These are phyloP conservation scores for Chamaecrista fasciculata DNA, from an alignment of 306 rosid species.

Conservation along the genomic window DNA sequence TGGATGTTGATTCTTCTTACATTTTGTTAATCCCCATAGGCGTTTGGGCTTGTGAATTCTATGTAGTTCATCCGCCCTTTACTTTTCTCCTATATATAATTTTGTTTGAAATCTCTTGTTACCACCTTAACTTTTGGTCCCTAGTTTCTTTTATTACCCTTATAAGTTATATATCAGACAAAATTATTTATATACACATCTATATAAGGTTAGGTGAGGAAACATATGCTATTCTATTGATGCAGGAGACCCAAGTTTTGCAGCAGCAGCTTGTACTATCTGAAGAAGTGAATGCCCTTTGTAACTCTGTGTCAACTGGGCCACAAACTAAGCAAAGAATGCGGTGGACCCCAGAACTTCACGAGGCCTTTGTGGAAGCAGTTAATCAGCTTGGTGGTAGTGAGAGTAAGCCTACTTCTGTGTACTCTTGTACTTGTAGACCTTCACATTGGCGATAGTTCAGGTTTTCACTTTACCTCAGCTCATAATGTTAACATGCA, in stretches of 20 bases:
- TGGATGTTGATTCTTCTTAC: neutral
- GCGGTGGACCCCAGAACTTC: slow-evolving; percentile 99
- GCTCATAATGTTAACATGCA: slow-evolving; percentile 41
- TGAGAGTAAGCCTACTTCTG: slow-evolving; percentile 57
- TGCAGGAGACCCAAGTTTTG: slow-evolving; percentile 46
- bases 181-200: no score
- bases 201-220: no score
- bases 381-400: slow-evolving; percentile 87
- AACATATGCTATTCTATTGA: slow-evolving; percentile 35
- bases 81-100: neutral
- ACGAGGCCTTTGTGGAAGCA: slow-evolving; percentile 91
- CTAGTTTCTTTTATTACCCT: no score
- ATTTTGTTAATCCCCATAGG: slow-evolving; percentile 11
- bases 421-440: slow-evolving; percentile 12
- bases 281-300: slow-evolving; percentile 40
- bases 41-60: slow-evolving; percentile 16
- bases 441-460: slow-evolving; percentile 14
- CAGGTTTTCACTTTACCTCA: neutral
- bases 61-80: slow-evolving; percentile 9
- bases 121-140: slow-evolving; percentile 4
- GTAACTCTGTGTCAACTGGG: slow-evolving; percentile 45
- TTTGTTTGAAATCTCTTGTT: slow-evolving; percentile 21
- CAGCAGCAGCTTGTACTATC: slow-evolving; percentile 40
- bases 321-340: slow-evolving; percentile 72
- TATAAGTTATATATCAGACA: no score